Conservation (phyloP, 805 yeast genomes). For the Wickerhamomyces ciferrii region DNA sequence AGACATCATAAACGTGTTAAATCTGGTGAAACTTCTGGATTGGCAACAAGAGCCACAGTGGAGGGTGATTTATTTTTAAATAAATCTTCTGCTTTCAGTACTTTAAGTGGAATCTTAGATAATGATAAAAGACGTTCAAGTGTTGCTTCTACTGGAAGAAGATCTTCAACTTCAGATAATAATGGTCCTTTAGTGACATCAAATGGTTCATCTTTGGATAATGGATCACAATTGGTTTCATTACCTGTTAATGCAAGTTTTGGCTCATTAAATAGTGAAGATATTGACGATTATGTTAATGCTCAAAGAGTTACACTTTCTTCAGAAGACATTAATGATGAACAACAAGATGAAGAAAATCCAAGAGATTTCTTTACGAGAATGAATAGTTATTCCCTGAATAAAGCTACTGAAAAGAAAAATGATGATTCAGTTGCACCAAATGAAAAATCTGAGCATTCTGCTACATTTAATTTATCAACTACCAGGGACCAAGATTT, state of each 20-base stretch:
- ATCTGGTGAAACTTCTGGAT: constrained; percentile 15
- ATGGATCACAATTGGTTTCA: constrained; percentile 55
- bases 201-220: constrained; percentile 29
- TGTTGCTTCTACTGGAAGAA: constrained; percentile 3
- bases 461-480: constrained; percentile 4
- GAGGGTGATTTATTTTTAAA: constrained; percentile 27
- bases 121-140: constrained; percentile 17
- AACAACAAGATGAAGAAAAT: neutral
- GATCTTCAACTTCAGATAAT: constrained; percentile 1
- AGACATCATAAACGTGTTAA: constrained; percentile 14
- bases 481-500: constrained; percentile 4
- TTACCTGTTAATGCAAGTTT: constrained; percentile 68
- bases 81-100: constrained; percentile 17
- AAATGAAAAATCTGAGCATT: constrained; percentile 9
- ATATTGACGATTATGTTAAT: constrained; percentile 42
- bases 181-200: constrained; percentile 1
- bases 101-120: constrained; percentile 20
- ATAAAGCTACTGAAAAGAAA: constrained; percentile 8
- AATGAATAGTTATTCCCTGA: constrained; percentile 16
- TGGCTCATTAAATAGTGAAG: constrained; percentile 71
- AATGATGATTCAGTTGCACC: constrained; percentile 16
- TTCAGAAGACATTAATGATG: neutral
- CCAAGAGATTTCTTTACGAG: constrained; percentile 5
- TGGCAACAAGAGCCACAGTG: constrained; percentile 20
- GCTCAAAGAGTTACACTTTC: constrained; percentile 2